phyloP scores from a whole-genome alignment of 805 yeast genomes.

The Candida stauntonica region DNA sequence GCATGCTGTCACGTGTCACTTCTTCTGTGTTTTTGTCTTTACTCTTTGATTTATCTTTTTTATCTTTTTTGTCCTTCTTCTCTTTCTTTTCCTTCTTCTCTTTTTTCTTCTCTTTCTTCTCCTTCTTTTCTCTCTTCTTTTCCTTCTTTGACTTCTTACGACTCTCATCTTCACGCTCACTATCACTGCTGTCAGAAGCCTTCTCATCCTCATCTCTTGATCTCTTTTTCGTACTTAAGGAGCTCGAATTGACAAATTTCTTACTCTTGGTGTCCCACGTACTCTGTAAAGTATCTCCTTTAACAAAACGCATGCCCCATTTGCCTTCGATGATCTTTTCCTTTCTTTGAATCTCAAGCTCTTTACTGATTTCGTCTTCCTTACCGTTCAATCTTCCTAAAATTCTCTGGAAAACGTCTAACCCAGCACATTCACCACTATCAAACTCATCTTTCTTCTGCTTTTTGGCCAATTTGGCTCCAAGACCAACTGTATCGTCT shows the following conservation, averaged over 20 bases:
- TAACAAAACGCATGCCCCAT: slow-evolving; percentile 84
- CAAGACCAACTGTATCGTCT: slow-evolving; percentile 81
- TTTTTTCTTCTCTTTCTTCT: slow-evolving; percentile 26
- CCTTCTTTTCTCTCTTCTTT: slow-evolving; percentile 24
- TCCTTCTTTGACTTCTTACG: slow-evolving; percentile 26
- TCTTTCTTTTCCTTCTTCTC: slow-evolving; percentile 27
- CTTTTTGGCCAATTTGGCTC: slow-evolving; percentile 67
- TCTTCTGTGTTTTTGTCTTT: slow-evolving; percentile 29
- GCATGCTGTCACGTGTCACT: slow-evolving; percentile 39
- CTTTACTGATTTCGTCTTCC: slow-evolving; percentile 59
- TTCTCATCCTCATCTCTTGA: slow-evolving; percentile 28
- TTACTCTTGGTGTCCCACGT: slow-evolving; percentile 70
- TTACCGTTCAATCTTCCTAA: slow-evolving; percentile 87
- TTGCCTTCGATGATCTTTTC: slow-evolving; percentile 75
- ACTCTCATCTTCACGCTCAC: slow-evolving; percentile 22
- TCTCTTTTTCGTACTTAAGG: slow-evolving; percentile 22
- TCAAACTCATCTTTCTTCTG: slow-evolving; percentile 64
- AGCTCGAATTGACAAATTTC: slow-evolving; percentile 26
- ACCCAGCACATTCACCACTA: slow-evolving; percentile 81
- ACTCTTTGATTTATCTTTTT: slow-evolving; percentile 27
- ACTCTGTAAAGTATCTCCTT: slow-evolving; percentile 77
- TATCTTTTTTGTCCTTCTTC: slow-evolving; percentile 29
- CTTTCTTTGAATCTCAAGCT: slow-evolving; percentile 62
- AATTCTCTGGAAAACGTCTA: slow-evolving; percentile 89
- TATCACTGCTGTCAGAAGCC: slow-evolving; percentile 15